Evolutionary conservation across 2,329 filamentous ascomycete species (phyloP).

Genomic region (Diaporthe ampelina): DNA sequence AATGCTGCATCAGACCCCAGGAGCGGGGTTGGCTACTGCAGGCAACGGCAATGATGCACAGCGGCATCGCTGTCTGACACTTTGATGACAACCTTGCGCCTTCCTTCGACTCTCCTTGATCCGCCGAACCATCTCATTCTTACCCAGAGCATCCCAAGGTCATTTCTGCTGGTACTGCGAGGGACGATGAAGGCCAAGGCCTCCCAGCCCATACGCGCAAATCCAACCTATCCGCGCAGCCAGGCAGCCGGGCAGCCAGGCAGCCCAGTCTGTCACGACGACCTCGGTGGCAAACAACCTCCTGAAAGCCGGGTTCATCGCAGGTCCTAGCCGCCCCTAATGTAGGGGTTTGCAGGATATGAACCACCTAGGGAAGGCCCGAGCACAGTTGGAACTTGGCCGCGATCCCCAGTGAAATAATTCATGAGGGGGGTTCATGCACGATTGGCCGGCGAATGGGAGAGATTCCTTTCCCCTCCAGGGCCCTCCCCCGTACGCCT

Average conservation of each 20-base stretch:
- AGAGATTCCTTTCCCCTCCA: conserved; percentile 2
- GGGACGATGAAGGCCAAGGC: neutral
- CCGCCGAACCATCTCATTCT: neutral
- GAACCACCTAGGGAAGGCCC: conserved; percentile 30
- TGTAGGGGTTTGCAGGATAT: conserved; percentile 33
- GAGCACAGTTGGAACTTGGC: conserved; percentile 23
- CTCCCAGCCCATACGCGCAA: neutral
- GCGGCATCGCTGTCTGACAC: conserved; percentile 18
- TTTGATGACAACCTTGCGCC: neutral
- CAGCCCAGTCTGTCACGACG: neutral
- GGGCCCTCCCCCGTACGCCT: conserved; percentile 1
- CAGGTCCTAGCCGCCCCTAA: conserved; percentile 25
- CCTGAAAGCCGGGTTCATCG: conserved; percentile 6
- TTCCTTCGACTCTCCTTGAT: neutral
- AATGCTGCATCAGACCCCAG: conserved; percentile 4
- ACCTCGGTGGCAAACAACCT: conserved; percentile 22
- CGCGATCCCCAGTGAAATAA: conserved; percentile 2
- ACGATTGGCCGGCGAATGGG: conserved; percentile 26
- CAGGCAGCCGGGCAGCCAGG: neutral
- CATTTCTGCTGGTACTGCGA: no score
- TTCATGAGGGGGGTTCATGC: conserved; percentile 32
- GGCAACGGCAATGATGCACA: conserved; percentile 22
- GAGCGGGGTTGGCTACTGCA: conserved; percentile 28
- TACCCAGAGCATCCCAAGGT: no score
- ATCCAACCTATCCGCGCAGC: no score